Evolutionary conservation across 1,284 basidiomycete genomes (phyloP), one percentile per base, ranked within the genome.

Genomic region (Malassezia caprae): DNA sequence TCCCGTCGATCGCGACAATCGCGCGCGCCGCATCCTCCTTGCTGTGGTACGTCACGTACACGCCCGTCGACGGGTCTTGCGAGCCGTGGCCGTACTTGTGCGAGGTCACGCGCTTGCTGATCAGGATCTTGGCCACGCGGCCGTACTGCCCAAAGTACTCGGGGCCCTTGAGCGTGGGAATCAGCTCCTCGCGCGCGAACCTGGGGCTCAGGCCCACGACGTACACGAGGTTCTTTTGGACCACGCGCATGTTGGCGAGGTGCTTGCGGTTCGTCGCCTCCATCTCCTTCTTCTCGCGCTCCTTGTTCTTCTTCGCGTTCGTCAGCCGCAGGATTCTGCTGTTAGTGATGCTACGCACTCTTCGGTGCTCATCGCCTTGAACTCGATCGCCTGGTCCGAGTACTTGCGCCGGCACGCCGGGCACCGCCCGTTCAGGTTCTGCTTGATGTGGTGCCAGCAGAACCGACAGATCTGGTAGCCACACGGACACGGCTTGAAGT

Each of bases 381-480:
- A 96, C 75, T 96, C 89, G 35, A 96, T 87, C 42, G 84, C 82
- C 58, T 93, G 87, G 64, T 96, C 88, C 24, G 88, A 87, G 75
- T 98, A 99, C 63, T 87, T 83, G 67, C 91, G 81, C 71, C 94
- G 82, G 78, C 94, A 99, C 31, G 94, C 94, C 35, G 94, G 94
- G 76, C 94, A 99, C 51, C 90, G 84, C 60, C 91, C 86, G 76
- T 98, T 98, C 58, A 94, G 80, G 77, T 94, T 88, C 78, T 90
- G 83, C 79, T 88, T 87, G 82, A 96, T 93, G 78, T 96, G 90
- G 78, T 96, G 89, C 84, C 91, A 98, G 77, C 94, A 99, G 79
- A 99, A 99, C 58, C 91, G 87, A 76, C 94, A 99, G 67, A 99
- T 91, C 90, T 96, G 91, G 78, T 98, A 94, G 64, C 94, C 94